Base-by-base conservation (phyloP, 495 filamentous ascomycete species). In the Lasiosphaeris hirsuta region DNA sequence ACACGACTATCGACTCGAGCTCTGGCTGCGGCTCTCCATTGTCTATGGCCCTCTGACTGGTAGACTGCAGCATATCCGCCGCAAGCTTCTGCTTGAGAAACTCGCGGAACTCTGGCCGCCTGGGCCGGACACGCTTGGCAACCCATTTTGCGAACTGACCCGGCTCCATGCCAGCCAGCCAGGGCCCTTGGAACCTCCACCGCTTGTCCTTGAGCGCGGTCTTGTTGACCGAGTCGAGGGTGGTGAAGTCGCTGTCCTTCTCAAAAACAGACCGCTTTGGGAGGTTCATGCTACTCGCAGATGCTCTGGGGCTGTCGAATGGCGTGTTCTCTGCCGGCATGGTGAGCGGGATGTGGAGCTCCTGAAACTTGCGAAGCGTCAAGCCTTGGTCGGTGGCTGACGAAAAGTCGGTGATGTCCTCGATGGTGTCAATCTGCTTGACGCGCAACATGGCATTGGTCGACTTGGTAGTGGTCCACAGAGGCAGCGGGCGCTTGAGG, bases 381-480 rank as follows among this genome's bases (percentile, higher is more conserved):
- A 90, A 73, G 19, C 86, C 84, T 69, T 96, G 90, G 66, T 96
- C 90, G 48, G 85, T 79, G 1, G 91, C 87, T 39, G 89, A 91
- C 54, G 86, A 81, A 74, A 90, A 99, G 57, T 96, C 91, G 54
- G 91, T 96, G 69, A 96, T 84, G 67, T 96, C 90, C 73, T 97
- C 92, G 57, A 84, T 83, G 7, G 90, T 92, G 75, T 99, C 94
- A 53, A 95, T 77, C 35, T 85, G 80, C 55, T 72, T 77, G 54
- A 97, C 75, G 37, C 87, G 80, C 38, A 96, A 78, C 17, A 86
- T 78, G 1, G 92, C 88, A 34, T 81, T 85, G 2, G 81, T 82
- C 8, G 88, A 84, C 56, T 81, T 85, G 0, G 82, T 86, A 1
- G 90, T 96, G 7, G 86, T 83, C 65, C 84, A 84, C 8, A 85